Evolutionary conservation across 768 basidiomycete genomes (phyloP).

Genomic region (Gelatoporia subvermispora): DNA sequence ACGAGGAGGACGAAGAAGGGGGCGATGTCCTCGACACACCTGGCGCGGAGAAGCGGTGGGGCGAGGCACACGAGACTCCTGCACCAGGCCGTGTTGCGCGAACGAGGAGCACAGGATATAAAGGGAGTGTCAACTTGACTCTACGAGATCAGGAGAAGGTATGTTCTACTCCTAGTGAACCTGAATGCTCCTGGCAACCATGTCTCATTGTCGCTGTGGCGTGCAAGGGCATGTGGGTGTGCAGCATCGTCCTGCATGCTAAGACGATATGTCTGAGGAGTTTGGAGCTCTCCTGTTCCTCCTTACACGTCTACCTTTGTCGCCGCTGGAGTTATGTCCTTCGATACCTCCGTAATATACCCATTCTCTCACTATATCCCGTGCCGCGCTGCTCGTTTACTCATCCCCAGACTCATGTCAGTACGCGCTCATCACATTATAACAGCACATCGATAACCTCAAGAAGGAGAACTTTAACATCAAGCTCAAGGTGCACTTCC

Average conservation of each 20-base stretch:
- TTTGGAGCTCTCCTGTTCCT: too few species aligned
- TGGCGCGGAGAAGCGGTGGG: conserved; percentile 35
- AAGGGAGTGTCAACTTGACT: conserved; percentile 48
- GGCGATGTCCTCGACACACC: conserved; percentile 49
- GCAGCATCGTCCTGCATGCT: background rate
- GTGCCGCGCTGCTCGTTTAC: background rate
- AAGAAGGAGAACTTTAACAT: conserved; percentile 98
- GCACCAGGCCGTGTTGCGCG: conserved; percentile 15
- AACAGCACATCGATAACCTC: conserved; percentile 86
- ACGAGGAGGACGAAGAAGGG: conserved; percentile 31
- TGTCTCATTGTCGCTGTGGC: too few species aligned
- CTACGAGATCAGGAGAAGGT: conserved; percentile 97
- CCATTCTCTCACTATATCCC: too few species aligned
- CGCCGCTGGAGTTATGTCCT: too few species aligned
- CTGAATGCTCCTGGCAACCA: too few species aligned
- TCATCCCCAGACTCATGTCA: background rate
- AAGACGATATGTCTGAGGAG: too few species aligned
- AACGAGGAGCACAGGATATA: conserved; percentile 15
- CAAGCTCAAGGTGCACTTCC: conserved; percentile 92
- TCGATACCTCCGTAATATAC: too few species aligned
- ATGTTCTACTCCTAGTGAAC: too few species aligned
- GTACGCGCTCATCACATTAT: too few species aligned
- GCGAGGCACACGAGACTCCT: conserved; percentile 8
- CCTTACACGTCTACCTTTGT: too few species aligned
- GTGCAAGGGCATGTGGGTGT: too few species aligned